Base-by-base conservation (phyloP, 2,329 filamentous ascomycete genomes). In the Botrytis medusae region DNA sequence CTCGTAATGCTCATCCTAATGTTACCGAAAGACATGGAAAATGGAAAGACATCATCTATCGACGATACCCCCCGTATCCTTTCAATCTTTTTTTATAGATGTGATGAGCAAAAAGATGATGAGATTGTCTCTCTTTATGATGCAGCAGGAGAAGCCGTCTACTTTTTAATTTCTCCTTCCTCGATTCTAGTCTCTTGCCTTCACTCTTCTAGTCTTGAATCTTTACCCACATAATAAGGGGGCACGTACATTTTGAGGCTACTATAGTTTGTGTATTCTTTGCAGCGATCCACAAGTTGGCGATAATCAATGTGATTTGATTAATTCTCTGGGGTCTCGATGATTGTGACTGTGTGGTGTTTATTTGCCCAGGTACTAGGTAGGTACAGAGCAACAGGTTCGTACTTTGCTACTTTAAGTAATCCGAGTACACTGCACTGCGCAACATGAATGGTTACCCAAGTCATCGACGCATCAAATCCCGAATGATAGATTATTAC, bases 101-200 rank as follows among this genome's bases (percentile, higher is more conserved):
- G 65, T 44, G 48, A 69, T 69, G 65, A 69, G 65, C 48, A 69
- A n/a, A 44, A 44, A 4, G 65, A 68, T 69, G 65, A 69, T 69
- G 48, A 57, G 64, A 68, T 68, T 68, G 48, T 68, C 34, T 68
- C 65, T 57, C 34, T 57, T 68, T 57, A 29, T 42, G 46, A 68
- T 57, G 48, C 64, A 54, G 48, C 46, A 68, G 46, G 37, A 68
- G 16, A 46, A 20, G 46, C 34, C 37, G 42, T 63, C 37, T 44
- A 42, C 25, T 42, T 20, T 42, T 37, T 64, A 32, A n/a, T 32
- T 7, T 44, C 61, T 32, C 40, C 37, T 57, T 57, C 51, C 51
- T 29, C n/a, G 51, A 57, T 57, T 29, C 51, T 57, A 57, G 51
- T 57, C 51, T 57, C 51, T 29, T 14, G 51, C n/a, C 51, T 57